Base-by-base conservation (phyloP, 805 yeast genomes). In the Naumovozyma baii region DNA sequence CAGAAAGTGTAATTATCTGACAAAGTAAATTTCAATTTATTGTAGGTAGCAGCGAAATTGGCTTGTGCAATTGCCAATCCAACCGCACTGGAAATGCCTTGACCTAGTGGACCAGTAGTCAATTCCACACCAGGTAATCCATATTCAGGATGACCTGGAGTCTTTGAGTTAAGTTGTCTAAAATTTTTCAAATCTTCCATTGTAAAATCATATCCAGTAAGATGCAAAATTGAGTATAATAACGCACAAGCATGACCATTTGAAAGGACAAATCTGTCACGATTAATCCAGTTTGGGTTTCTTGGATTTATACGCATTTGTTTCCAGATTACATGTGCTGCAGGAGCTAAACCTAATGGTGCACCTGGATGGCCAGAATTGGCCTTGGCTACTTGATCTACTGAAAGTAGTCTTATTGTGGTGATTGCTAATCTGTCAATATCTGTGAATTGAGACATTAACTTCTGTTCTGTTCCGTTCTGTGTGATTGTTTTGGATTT, bases 341-440 rank as follows among this genome's bases (percentile, higher is more conserved):
- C 80, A 33, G 97, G 95, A 16, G 98, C 97, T 65, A 90, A 70
- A 48, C 97, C 97, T 77, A 90, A 78, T 56, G 97, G 97, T 39
- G 98, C 97, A 72, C 98, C 98, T 37, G 98, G 98, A 71, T 90
- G 98, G 51, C 98, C 98, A 43, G 95, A 82, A 68, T 90, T 83
- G 56, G 96, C 90, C 66, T 78, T 75, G 44, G 80, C 72, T 44
- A 86, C 94, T 49, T 83, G 80, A 64, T 90, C 98, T 39, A 83
- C 82, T 39, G 97, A 78, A 55, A 90, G 74, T 45, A 80, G 67
- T 70, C 96, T 86, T 70, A 92, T 83, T 52, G 97, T 86, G 72
- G 76, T 72, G 67, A 90, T 71, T 42, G 95, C 83, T 61, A 72
- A 71, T 50, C 69, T 70, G 64, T 90, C 95, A 54, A 84, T 67